Evolutionary conservation across 257 asterid genomes (phyloP), one percentile per base, ranked within the genome.

Genomic region (Fraxinus cuspidata): DNA sequence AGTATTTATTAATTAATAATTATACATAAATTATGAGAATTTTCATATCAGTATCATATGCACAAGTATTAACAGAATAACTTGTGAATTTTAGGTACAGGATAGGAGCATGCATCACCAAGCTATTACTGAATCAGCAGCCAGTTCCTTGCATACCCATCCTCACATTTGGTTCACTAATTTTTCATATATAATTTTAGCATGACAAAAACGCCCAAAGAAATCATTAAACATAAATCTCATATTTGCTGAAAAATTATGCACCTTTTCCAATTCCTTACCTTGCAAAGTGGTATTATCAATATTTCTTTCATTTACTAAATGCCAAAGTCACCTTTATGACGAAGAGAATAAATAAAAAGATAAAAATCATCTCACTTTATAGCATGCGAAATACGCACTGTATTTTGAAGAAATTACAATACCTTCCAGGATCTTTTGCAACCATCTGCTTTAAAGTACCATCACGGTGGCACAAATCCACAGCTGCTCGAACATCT

Each of bases 391-490:
- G 16, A 58, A 58, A 58, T 23, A 58, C 31, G 21, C 31, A 1
- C 70, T 70, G 68, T 65, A 68, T 44, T 80, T 76, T 56, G 18
- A 75, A 75, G 63, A 63, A 79, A 72, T 69, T 66, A 56, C 69
- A 25, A 49, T 88, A 90, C 98, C 97, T 96, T 84, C 83, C 79
- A 71, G 98, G 98, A 87, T 96, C 99, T 81, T 86, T 77, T 2
- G 98, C 99, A 74, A 96, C 99, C 97, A 91, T 90, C 88, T 90
- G 92, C 84, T 96, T 96, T 80, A 96, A 78, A 81, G 99, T 96
- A 75, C 99, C 99, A 88, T 96, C 99, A 80, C 99, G 99, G 86
- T 96, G 99, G 86, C 99, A 96, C 85, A 96, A 81, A 86, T 96
- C 99, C 72, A 96, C 98, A 42, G 99, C 99, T 81, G 99, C 96